phyloP scores from a whole-genome alignment of 345 rosid genomes.

The Combretum micranthum region DNA sequence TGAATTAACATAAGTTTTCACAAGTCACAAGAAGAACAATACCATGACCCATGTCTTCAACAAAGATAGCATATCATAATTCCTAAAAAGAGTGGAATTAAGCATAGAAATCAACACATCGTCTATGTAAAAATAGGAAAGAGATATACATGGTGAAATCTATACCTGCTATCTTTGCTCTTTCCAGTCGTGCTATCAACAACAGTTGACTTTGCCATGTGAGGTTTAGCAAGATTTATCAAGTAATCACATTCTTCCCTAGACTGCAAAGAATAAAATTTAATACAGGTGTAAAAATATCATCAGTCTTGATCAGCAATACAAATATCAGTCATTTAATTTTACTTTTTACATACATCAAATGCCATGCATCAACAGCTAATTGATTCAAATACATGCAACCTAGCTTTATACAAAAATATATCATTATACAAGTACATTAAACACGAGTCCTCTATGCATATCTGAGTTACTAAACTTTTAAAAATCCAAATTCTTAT shows the following conservation, averaged over 20 bases:
- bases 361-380: no score
- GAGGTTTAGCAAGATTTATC: conserved; percentile 78
- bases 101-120: not conserved
- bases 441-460: no score
- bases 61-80: not conserved
- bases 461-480: no score
- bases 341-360: no score
- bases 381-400: no score
- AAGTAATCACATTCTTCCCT: conserved; percentile 84
- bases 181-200: conserved; percentile 78
- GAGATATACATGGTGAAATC: conserved; percentile 2
- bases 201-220: conserved; percentile 79
- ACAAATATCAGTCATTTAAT: no score
- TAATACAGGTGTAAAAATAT: no score
- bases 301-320: no score
- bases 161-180: conserved; percentile 86
- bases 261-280: conserved; percentile 38
- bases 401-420: no score
- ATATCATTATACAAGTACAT: no score
- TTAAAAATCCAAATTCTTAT: no score
- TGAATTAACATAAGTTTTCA: conserved; percentile 21
- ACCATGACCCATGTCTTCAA: not conserved
- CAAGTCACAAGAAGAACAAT: not conserved
- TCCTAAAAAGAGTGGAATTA: not conserved
- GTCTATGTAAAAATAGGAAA: not conserved